Evolutionary conservation across 2,329 filamentous ascomycete genomes (phyloP), one percentile per base, ranked within the genome.

Genomic region (Coniochaeta hoffmannii): DNA sequence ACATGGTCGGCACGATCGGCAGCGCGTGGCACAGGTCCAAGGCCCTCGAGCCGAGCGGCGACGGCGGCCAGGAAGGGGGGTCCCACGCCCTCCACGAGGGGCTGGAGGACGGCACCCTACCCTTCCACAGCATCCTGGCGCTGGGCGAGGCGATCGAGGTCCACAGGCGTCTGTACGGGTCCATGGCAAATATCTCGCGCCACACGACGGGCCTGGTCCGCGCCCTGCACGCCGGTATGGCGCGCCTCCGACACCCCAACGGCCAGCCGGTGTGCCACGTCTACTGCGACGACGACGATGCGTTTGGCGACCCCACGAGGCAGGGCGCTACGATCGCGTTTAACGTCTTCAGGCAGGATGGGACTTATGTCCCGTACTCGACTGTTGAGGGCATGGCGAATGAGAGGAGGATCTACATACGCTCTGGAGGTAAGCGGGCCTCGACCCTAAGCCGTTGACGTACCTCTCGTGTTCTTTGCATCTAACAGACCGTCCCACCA

Each of bases 51-150:
- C 72, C 66, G 15, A 62, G 63, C 1, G 59, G 65, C 15, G 62
- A 63, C 1, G 30, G 7, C 30, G 12, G 30, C 7, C n/a, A n/a
- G n/a, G 17, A 22, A 41, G 36, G 22, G 17, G 17, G 17, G 8
- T 10, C 17, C 17, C 76, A 73, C 53, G 72, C 74, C 49, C 69
- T 85, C 3, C 82, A 87, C 62, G 81, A 85, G 41, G 74, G 76
- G 1, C 74, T 88, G 8, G 86, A 89, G 64, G 86, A 89, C 61
- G 85, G 85, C 1, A 88, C 84, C 1, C 69, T 85, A 10, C 81
- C 84, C 1, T 86, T 86, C 61, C 84, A 86, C 64, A 83, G 72
- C 57, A 86, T 88, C 57, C 71, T 87, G 54, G 84, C 84, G 0
- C 71, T 87, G 19, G 79, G 77, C 3, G 75, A 82, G 56, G 83